Percentiles rank a stretch among this genome's conserved stretches.
phyloP scores from a whole-genome alignment of 2,329 filamentous ascomycete species.

The Fusarium haematococcum region DNA sequence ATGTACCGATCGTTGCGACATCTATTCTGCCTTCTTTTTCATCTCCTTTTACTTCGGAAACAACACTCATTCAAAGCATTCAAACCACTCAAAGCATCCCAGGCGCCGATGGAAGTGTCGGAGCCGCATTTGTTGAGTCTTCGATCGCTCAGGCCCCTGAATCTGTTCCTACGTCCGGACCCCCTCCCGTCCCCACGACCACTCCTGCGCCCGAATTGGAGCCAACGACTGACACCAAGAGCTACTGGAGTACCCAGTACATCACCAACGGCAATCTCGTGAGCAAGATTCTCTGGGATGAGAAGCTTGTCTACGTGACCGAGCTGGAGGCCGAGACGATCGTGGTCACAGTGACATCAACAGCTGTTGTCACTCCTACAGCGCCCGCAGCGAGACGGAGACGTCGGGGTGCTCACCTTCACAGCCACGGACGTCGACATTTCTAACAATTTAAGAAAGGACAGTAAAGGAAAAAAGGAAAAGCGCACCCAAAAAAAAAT shows the following conservation, averaged over 20 bases:
- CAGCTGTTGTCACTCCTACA: conserved; percentile 36
- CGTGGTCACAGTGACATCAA: conserved; percentile 54
- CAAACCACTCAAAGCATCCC: conserved; percentile 8
- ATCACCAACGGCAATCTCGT: conserved; percentile 63
- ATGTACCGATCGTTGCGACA: conserved; percentile 18
- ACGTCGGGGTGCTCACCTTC: conserved; percentile 50
- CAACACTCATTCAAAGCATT: conserved; percentile 20
- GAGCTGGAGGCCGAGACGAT: conserved; percentile 55
- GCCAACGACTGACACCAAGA: conserved; percentile 49
- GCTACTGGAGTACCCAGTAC: conserved; percentile 63
- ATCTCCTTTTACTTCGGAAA: conserved; percentile 11
- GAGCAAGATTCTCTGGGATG: conserved; percentile 68
- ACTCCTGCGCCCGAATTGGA: conserved; percentile 43
- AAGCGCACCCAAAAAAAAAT: conserved; percentile 18
- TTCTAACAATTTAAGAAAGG: conserved; percentile 32
- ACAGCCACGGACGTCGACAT: conserved; percentile 50
- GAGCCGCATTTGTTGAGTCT: conserved; percentile 24
- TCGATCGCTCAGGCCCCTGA: conserved; percentile 12
- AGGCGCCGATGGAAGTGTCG: conserved; percentile 17
- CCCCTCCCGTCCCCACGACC: conserved; percentile 26
- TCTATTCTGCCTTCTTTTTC: conserved; percentile 7
- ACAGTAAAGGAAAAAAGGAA: conserved; percentile 17
- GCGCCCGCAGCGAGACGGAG: conserved; percentile 37
- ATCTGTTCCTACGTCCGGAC: background rate
- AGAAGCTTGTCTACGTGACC: conserved; percentile 66